Evolutionary conservation across 2,329 filamentous ascomycete genomes (phyloP).

Genomic region (Metarhizium humberi): DNA sequence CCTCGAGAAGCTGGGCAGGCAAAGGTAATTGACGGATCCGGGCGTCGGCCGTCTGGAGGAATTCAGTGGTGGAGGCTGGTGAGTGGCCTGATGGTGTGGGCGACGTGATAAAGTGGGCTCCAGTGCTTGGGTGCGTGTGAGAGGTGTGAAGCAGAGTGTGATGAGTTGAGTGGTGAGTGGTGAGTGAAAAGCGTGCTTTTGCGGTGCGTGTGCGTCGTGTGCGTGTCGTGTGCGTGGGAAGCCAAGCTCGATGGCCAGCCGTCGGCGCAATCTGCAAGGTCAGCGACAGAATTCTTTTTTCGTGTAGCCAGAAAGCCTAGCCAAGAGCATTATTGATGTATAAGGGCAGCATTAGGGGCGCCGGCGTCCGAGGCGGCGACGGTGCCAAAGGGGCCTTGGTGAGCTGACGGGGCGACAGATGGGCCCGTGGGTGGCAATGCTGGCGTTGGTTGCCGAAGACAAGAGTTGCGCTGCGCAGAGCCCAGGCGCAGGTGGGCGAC

Average conservation of each 20-base stretch:
- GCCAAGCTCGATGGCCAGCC: background rate
- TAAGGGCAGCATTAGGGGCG: no score
- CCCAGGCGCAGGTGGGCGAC: background rate
- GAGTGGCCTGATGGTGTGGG: background rate
- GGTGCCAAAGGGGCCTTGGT: no score
- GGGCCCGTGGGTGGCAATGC: slow-evolving; percentile 1
- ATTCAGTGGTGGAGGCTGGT: slow-evolving; percentile 2
- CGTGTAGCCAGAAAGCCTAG: background rate
- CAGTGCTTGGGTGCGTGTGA: background rate
- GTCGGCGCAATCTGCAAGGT: background rate
- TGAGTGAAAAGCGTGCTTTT: background rate
- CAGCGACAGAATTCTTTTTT: background rate
- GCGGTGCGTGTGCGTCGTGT: background rate
- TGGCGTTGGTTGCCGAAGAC: slow-evolving; percentile 3
- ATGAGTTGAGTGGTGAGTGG: background rate
- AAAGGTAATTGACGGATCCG: slow-evolving; percentile 8
- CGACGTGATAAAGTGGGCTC: background rate
- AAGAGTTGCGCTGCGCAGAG: background rate
- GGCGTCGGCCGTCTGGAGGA: background rate
- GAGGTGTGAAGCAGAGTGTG: background rate
- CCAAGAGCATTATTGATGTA: background rate
- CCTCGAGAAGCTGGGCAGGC: slow-evolving; percentile 6
- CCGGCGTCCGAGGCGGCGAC: background rate
- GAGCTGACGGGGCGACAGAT: slow-evolving; percentile 1
- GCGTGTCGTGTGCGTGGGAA: background rate